Percentiles rank a stretch among this genome's conserved stretches.
Conservation (phyloP, 2,329 filamentous ascomycete genomes). For the Venturia nashicola region DNA sequence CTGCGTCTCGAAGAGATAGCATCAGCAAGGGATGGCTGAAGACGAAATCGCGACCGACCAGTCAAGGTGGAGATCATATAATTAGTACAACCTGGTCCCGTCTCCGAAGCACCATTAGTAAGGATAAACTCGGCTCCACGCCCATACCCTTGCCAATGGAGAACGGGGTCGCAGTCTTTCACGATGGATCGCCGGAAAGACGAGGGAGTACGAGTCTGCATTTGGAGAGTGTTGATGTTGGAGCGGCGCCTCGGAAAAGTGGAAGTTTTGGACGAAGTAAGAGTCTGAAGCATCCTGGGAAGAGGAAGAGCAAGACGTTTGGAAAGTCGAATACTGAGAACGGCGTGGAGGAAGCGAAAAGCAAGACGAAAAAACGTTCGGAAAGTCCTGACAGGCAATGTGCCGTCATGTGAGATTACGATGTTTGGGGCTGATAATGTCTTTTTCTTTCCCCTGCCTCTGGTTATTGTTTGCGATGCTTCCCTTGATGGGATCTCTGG, state of each 20-base stretch:
- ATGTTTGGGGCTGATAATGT: neutral
- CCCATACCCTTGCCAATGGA: neutral
- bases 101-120: conserved; percentile 28
- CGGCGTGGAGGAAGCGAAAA: conserved; percentile 10
- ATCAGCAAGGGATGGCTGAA: conserved; percentile 18
- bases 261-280: neutral
- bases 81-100: conserved; percentile 26
- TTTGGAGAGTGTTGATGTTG: conserved; percentile 13
- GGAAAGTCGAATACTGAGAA: conserved; percentile 12
- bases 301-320: conserved; percentile 17
- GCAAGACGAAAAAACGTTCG: conserved; percentile 15
- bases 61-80: conserved; percentile 26
- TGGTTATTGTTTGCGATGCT: neutral
- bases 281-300: conserved; percentile 2
- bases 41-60: conserved; percentile 29
- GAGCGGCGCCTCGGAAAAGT: neutral
- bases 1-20: conserved; percentile 21
- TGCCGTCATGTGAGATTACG: conserved; percentile 26
- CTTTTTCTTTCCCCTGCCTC: neutral
- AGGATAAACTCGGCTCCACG: conserved; percentile 3
- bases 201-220: conserved; percentile 19
- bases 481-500: neutral
- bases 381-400: conserved; percentile 31
- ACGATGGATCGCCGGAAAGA: neutral
- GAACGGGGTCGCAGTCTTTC: neutral